A percentile compares a stretch with the other conserved stretches of the same genome.
Evolutionary conservation across 257 asterid species (phyloP).

Genomic region (Petunia secreta): DNA sequence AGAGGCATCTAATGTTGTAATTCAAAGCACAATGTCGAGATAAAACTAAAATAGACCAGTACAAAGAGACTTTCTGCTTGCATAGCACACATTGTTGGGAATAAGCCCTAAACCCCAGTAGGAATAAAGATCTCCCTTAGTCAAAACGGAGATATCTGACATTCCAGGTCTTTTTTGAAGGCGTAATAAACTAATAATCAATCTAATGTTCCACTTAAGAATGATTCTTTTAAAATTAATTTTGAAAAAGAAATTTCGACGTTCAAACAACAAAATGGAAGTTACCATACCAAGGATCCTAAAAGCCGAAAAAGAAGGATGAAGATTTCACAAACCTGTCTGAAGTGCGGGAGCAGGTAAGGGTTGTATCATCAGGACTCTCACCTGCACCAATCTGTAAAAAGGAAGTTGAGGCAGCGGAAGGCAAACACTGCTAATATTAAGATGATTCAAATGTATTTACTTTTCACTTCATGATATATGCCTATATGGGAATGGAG

Average conservation of each 20-base stretch:
- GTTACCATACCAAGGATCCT: background rate
- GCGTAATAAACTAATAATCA: background rate
- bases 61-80: background rate
- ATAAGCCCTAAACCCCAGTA: background rate
- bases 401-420: constrained; percentile 34
- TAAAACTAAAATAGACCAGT: background rate
- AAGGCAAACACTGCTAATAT: constrained; percentile 12
- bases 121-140: background rate
- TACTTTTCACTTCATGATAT: background rate
- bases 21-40: background rate
- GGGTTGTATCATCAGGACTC: constrained; percentile 90
- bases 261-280: too few species aligned
- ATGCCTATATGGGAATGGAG: background rate
- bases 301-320: constrained; percentile 9
- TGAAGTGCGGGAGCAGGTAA: constrained; percentile 78
- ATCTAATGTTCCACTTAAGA: background rate
- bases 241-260: background rate
- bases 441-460: background rate
- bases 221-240: too few species aligned
- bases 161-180: too few species aligned
- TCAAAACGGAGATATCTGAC: background rate
- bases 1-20: background rate
- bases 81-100: background rate
- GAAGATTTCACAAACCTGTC: constrained; percentile 70
- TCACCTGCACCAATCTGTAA: constrained; percentile 93